Conservation (phyloP, 148 eudicot genomes). For the Cornus florida region DNA sequence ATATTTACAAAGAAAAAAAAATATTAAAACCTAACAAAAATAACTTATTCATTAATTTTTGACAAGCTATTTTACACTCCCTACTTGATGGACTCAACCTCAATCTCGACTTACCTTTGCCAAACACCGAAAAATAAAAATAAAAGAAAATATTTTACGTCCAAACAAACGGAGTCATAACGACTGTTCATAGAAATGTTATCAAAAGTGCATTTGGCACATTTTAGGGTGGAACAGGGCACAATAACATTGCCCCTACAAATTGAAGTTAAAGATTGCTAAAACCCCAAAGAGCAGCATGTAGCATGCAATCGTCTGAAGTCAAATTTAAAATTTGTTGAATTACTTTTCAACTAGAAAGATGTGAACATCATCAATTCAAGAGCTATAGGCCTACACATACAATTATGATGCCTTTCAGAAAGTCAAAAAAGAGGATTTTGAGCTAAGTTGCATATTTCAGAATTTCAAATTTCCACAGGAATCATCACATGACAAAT, state of each 20-base stretch:
- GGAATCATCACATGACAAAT: not conserved
- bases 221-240: not conserved
- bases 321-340: not conserved
- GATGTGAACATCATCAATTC: not conserved
- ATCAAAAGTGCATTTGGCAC: not conserved
- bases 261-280: not conserved
- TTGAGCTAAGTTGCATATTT: not conserved
- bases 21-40: no score
- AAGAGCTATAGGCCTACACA: not conserved
- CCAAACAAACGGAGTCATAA: no score
- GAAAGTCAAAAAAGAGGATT: not conserved
- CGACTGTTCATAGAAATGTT: not conserved
- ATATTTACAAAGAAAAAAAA: no score
- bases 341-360: not conserved
- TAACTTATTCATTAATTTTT: no score
- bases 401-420: not conserved
- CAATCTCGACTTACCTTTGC: no score
- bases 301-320: not conserved
- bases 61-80: no score
- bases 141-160: no score
- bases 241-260: not conserved
- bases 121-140: no score
- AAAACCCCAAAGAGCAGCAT: not conserved
- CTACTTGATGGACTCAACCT: no score
- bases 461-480: not conserved